phyloP scores from a whole-genome alignment of 805 yeast species.

The Candida dajiaensis region DNA sequence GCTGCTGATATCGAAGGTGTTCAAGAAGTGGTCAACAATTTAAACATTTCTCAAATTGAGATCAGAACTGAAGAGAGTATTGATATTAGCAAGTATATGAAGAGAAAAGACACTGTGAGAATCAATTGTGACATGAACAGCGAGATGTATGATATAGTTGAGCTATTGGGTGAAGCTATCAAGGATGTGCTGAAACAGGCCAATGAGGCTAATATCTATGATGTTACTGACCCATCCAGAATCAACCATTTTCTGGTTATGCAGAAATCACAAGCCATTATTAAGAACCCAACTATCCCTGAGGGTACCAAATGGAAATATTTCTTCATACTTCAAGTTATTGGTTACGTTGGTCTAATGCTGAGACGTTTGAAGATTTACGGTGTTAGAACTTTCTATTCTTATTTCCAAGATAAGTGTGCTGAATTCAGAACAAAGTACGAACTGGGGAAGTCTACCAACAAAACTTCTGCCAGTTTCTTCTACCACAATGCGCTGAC shows the following conservation, averaged over 20 bases:
- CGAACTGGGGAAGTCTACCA: constrained; percentile 54
- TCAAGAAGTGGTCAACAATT: constrained; percentile 72
- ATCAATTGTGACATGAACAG: constrained; percentile 46
- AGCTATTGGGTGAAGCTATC: constrained; percentile 55
- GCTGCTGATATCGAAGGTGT: constrained; percentile 84
- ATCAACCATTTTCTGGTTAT: constrained; percentile 68
- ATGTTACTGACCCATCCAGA: constrained; percentile 56
- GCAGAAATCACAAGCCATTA: constrained; percentile 57
- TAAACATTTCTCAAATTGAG: constrained; percentile 72
- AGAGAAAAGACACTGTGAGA: constrained; percentile 54
- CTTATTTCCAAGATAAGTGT: constrained; percentile 55
- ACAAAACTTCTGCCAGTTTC: constrained; percentile 56
- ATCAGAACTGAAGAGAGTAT: constrained; percentile 79
- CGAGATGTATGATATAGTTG: constrained; percentile 53
- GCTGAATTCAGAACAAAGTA: constrained; percentile 53
- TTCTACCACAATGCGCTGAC: constrained; percentile 46
- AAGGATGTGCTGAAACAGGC: constrained; percentile 61
- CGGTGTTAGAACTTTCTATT: constrained; percentile 73
- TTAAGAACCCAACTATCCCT: constrained; percentile 46
- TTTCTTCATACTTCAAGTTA: constrained; percentile 51
- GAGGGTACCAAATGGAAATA: constrained; percentile 75
- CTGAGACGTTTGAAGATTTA: constrained; percentile 66
- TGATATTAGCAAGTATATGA: constrained; percentile 78
- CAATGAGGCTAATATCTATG: constrained; percentile 55
- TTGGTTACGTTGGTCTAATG: constrained; percentile 71